Evolutionary conservation across 768 basidiomycete genomes (phyloP), one percentile per base, ranked within the genome.

Genomic region (Clavulina sp.): DNA sequence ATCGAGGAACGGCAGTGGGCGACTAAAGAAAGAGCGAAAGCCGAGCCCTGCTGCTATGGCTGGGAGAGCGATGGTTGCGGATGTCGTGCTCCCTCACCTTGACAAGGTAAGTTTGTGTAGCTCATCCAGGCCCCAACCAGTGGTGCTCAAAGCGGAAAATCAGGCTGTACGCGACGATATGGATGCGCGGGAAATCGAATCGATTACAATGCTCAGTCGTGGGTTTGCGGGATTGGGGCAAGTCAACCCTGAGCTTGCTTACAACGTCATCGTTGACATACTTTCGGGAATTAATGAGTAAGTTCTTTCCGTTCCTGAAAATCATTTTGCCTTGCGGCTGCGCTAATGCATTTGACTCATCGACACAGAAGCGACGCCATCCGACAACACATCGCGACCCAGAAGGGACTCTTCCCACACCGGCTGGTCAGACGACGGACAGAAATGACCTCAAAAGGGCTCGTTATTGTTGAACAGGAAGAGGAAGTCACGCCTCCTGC

Each of bases 251-350:
- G 78, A 81, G 53, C 71, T 95, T 30, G 84, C 87, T 0, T 93
- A 95, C 62, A 81, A 78, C 55, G 69, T 93, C 43, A 75, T 97
- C 36, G 77, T 92, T 51, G 92, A 96, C 60, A 77, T 97, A 36
- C 70, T 97, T 6, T 74, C 81, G 32, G 89, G 85, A 13, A 82
- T 97, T 62, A 86, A 93, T 63, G 84, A 88, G 91, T 91, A 64
- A 56, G 84, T 74, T 16, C 48, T 56, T 36, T 7, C 19, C 19
- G 34, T 38, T 38, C 48, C 9, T 9, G 9, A 26, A 9, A 7
- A 9, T 46, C 43, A 28, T 26, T 9, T 46, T 28, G 48, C 18
- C 23, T 44, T 3, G 47, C 38, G 48, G 28, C 26, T 53, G 54
- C 32, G 40, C 53, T 30, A 52, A 57, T 46, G 44, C 44, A 40